These are phyloP conservation scores for Catunica adiposa DNA, from an alignment of 2,329 filamentous ascomycete species.

Conservation along the genomic window DNA sequence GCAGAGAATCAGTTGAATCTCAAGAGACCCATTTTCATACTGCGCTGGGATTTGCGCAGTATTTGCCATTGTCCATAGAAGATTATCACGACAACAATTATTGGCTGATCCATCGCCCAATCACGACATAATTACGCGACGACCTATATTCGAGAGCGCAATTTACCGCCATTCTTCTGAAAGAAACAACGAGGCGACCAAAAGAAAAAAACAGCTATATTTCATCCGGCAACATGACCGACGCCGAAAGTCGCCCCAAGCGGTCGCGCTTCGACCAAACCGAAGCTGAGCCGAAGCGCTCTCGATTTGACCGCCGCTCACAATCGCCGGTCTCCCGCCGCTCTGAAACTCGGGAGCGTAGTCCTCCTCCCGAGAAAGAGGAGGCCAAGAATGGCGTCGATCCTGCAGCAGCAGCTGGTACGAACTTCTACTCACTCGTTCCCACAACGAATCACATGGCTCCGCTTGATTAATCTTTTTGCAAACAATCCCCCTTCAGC, in stretches of 20 bases:
- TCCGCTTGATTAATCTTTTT: background rate
- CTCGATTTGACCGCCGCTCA: conserved; percentile 83
- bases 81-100: too few species aligned
- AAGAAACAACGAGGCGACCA: background rate
- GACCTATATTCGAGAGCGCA: too few species aligned
- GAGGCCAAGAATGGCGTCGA: conserved; percentile 29
- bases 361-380: conserved; percentile 31
- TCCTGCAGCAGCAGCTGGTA: conserved; percentile 65
- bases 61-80: too few species aligned
- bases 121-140: too few species aligned
- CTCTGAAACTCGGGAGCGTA: conserved; percentile 60
- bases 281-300: conserved; percentile 60
- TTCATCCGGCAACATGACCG: conserved; percentile 68
- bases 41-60: too few species aligned
- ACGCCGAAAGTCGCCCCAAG: conserved; percentile 60
- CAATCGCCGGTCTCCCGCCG: conserved; percentile 58
- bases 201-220: background rate
- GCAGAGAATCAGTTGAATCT: too few species aligned
- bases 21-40: too few species aligned
- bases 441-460: background rate
- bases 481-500: background rate
- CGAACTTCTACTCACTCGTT: conserved; percentile 15
- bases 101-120: too few species aligned
- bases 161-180: too few species aligned
- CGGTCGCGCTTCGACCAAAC: conserved; percentile 90